Percentiles rank a stretch among this genome's conserved stretches.
Evolutionary conservation across 805 yeast species (phyloP).

Genomic region (Limtongozyma cylindracea): DNA sequence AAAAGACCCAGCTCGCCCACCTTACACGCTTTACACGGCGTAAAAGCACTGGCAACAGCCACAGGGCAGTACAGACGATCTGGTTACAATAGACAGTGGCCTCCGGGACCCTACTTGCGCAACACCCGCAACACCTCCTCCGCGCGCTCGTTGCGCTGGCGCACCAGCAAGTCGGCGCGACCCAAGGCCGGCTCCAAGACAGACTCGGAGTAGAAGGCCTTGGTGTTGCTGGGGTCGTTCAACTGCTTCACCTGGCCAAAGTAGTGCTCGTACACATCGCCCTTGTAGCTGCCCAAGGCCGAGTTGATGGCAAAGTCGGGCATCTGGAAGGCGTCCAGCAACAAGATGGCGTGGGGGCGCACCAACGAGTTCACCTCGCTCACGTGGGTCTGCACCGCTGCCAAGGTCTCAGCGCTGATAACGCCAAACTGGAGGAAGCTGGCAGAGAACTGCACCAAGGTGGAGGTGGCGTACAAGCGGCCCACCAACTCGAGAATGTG

Average conservation of each 20-base stretch:
- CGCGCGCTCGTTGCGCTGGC: slow-evolving; percentile 2
- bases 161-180: slow-evolving; percentile 2
- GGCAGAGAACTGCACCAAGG: slow-evolving; percentile 3
- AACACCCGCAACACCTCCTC: slow-evolving; percentile 2
- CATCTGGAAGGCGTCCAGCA: slow-evolving; percentile 4
- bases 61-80: too few species aligned
- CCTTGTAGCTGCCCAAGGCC: slow-evolving; percentile 3
- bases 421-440: slow-evolving; percentile 3
- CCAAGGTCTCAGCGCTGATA: slow-evolving; percentile 2
- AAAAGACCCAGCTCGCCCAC: too few species aligned
- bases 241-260: slow-evolving; percentile 3
- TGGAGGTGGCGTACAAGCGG: slow-evolving; percentile 4
- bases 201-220: slow-evolving; percentile 5
- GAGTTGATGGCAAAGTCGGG: slow-evolving; percentile 4
- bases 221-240: slow-evolving; percentile 3
- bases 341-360: slow-evolving; percentile 3
- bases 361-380: slow-evolving; percentile 3
- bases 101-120: slow-evolving; percentile 3
- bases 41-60: too few species aligned
- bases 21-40: too few species aligned
- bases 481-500: slow-evolving; percentile 3
- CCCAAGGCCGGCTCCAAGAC: slow-evolving; percentile 3
- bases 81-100: too few species aligned
- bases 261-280: slow-evolving; percentile 5
- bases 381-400: slow-evolving; percentile 3